These are phyloP conservation scores for Daedalea quercina DNA, from an alignment of 768 basidiomycete genomes.

Conservation along the genomic window DNA sequence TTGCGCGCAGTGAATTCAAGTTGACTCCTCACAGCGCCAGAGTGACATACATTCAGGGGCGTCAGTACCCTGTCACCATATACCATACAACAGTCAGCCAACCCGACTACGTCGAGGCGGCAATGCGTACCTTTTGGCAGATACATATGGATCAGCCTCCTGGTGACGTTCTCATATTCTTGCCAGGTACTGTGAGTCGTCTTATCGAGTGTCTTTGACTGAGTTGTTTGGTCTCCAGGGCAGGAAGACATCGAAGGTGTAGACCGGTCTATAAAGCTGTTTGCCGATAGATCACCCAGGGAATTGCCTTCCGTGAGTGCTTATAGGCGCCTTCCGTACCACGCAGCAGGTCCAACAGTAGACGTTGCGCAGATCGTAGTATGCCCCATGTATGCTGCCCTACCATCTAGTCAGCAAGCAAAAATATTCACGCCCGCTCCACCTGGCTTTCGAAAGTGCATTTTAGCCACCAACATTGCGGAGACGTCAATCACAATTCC, in stretches of 20 bases:
- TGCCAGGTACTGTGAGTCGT: slow-evolving; percentile 53
- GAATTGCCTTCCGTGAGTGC: slow-evolving; percentile 42
- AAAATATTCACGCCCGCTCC: slow-evolving; percentile 70
- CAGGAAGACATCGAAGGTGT: slow-evolving; percentile 96
- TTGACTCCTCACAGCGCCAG: slow-evolving; percentile 51
- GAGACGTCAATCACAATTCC: slow-evolving; percentile 98
- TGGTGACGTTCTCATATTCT: slow-evolving; percentile 91
- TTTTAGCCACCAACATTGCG: slow-evolving; percentile 95
- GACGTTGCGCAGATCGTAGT: slow-evolving; percentile 51
- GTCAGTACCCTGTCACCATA: slow-evolving; percentile 86
- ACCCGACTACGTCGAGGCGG: slow-evolving; percentile 82
- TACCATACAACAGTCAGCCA: slow-evolving; percentile 72
- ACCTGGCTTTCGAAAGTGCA: slow-evolving; percentile 74
- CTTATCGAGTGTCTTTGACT: background rate
- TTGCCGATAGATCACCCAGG: slow-evolving; percentile 62
- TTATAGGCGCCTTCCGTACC: background rate
- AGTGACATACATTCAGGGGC: slow-evolving; percentile 86
- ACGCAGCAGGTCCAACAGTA: background rate
- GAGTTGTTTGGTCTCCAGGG: slow-evolving; percentile 37
- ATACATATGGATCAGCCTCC: slow-evolving; percentile 75
- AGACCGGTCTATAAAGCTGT: slow-evolving; percentile 63
- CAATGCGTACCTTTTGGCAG: slow-evolving; percentile 90
- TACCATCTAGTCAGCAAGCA: slow-evolving; percentile 70
- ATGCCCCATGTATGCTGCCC: slow-evolving; percentile 82
- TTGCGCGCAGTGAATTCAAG: background rate